Evolutionary conservation across 2,329 filamentous ascomycete genomes (phyloP), one percentile per base, ranked within the genome.

Genomic region (Aspergillus intermedius): DNA sequence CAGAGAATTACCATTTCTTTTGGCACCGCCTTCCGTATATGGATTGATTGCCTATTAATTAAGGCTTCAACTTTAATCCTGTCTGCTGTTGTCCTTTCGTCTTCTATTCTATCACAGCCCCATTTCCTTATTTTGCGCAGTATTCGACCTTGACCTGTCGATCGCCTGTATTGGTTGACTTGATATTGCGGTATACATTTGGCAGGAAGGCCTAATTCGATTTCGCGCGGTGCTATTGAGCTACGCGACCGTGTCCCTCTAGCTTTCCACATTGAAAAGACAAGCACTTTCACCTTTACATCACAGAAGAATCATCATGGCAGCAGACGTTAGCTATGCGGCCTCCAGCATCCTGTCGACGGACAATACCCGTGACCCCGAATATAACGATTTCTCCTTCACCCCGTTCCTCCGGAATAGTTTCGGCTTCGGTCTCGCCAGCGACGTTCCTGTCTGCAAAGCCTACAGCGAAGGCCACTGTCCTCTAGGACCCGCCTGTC

Each of bases 381-480:
- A 60, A 49, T 71, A 67, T 53, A 86, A 88, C 73, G 81, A 75
- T 59, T 95, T 96, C 76, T 81, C 81, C 68, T 95, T 96, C 77
- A 84, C 82, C 28, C 86, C 88, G 42, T 95, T 95, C 73, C 82
- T 95, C 34, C 85, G 85, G 56, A 77, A 83, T 53, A 90, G 87
- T 57, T 90, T 93, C 70, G 84, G 89, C 54, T 91, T 94, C 71
- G 87, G 87, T 55, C 83, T 95, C 45, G 82, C 88, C 19, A 80
- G 86, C 34, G 83, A 87, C 66, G 81, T 87, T 0, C 88, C 91
- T 40, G 77, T 87, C 64, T 97, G 93, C 76, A 88, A 87, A 65
- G 84, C 90, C 51, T 96, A 89, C 74, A 78, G 87, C 52, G 81
- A 88, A 53, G 90, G 89, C 39, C 86, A 91, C 71, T 97, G 93